Evolutionary conservation across 495 filamentous ascomycete species (phyloP).

Genomic region (Friedmanniomyces simplex): DNA sequence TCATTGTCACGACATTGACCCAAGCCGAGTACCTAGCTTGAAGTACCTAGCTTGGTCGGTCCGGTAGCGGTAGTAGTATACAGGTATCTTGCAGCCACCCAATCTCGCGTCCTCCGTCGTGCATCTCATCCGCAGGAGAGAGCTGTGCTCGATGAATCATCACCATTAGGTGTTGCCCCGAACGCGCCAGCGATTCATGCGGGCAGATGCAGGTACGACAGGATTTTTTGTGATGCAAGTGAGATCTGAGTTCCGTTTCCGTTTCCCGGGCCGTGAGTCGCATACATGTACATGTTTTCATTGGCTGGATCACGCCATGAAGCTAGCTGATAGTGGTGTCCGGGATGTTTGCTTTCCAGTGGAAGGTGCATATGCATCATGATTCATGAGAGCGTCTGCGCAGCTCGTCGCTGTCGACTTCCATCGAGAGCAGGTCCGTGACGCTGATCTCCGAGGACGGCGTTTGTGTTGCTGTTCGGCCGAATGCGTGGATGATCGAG

Average conservation of each 20-base stretch:
- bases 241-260: too few species aligned
- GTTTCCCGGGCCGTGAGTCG: too few species aligned
- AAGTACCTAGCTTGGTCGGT: too few species aligned
- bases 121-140: background rate
- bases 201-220: background rate
- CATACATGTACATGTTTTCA: background rate
- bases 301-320: background rate
- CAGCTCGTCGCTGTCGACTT: background rate
- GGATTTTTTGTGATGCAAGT: background rate
- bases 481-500: too few species aligned
- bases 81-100: too few species aligned
- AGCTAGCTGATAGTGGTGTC: background rate
- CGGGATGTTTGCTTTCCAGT: background rate
- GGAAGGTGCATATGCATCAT: background rate
- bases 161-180: background rate
- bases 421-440: too few species aligned
- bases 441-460: too few species aligned
- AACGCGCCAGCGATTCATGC: background rate
- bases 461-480: too few species aligned
- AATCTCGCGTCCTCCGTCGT: too few species aligned
- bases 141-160: background rate
- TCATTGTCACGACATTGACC: too few species aligned
- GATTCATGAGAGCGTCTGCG: background rate
- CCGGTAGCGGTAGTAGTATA: too few species aligned
- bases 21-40: too few species aligned